Evolutionary conservation across 179 eudicot species (phyloP), one percentile per base, ranked within the genome.

Genomic region (Gypsophila paniculata): DNA sequence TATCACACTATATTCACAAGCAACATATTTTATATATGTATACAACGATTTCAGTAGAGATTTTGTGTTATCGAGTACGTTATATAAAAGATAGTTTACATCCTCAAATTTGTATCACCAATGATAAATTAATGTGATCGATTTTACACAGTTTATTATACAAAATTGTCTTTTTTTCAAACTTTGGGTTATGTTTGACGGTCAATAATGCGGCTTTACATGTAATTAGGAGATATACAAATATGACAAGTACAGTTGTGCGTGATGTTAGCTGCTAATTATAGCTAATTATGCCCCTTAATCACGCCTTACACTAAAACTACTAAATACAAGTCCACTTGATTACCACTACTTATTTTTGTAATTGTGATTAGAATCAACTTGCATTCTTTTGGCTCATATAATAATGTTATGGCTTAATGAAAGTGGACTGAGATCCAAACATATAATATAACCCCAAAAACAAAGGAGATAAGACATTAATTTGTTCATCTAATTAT

Each of bases 181-280:
- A 29, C 1, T 4, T 29, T 29, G 34, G 4, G 34, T 10, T 58
- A 22, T 58, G 61, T 58, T 58, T 22, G 22, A 58, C 61, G 23
- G 29, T 22, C 61, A 23, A 25, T 13, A 59, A 11, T 59, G 6
- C 17, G 3, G 1, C 36, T 23, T 59, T 59, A 1, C 36, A 59
- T 59, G n/a, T 26, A 8, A 59, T 61, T n/a, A 3, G 68, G 12
- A 63, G 15, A 1, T 1, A n/a, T 25, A 25, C 18, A 4, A 26
- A 29, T 18, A 17, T 19, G 64, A 60, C 26, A 60, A 10, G 68
- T 64, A 64, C 68, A 51, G 51, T 64, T 8, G 39, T n/a, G 14
- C 6, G 21, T 64, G 17, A 42, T 42, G 10, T 42, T 42, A 42
- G 46, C 8, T 38, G 49, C 8, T 38, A 38, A 36, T 64, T 23